Evolutionary conservation across 1,284 basidiomycete genomes (phyloP), one percentile per base, ranked within the genome.

Genomic region (Ustilago loliicola): DNA sequence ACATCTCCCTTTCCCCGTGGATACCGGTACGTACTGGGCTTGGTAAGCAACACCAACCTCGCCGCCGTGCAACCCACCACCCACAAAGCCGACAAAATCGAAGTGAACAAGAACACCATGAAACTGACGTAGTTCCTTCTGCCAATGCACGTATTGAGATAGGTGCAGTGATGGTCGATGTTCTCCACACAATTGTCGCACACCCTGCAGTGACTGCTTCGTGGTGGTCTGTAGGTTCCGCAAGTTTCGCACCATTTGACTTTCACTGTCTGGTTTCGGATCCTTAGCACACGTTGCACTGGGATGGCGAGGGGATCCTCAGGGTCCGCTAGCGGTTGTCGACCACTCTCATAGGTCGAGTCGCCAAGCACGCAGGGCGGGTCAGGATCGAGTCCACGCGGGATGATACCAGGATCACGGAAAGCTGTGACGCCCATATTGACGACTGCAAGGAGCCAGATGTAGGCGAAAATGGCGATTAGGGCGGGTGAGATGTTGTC

Each of bases 91-190:
- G 70, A 38, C 3, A 80, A 9, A 19, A 80, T 73, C 32, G 66
- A 72, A 0, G 77, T 58, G 3, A 67, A 10, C 9, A 86, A 66
- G 50, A 86, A 85, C 11, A 80, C 79, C 63, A 85, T 79, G 52
- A 86, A 87, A 3, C 75, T 52, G n/a, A 81, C 69, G 60, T 87
- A 87, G 71, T 87, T 87, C 15, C 86, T 64, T 7, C 81, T 70
- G 1, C 84, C 86, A 32, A 87, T 83, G 55, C 86, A 87, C 21
- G 79, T 83, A 69, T 87, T 87, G 23, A 87, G 75, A 42, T 85
- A 87, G 29, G 81, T 84, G 65, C 86, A 87, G 59, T 87, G 86
- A 66, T 87, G 86, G 54, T 87, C 85, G 54, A 86, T 83, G 45
- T 79, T 79, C 30, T 86, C 84, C 9, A 87, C 83, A 61, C 86